Base-by-base conservation (phyloP, 306 rosid genomes). In the Prunus mongolica region DNA sequence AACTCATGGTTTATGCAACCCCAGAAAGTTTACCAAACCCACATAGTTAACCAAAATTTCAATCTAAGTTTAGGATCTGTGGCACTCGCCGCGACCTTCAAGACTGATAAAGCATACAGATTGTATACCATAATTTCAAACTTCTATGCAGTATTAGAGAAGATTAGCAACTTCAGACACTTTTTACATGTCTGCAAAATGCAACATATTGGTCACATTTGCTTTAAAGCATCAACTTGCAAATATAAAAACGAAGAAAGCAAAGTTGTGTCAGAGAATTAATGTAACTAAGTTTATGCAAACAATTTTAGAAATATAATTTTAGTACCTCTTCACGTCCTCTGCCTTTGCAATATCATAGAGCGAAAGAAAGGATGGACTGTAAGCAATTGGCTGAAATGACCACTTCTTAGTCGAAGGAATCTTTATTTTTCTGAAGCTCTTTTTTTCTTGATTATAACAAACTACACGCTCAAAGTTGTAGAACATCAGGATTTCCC, bases 351-450 rank as follows among this genome's bases (percentile, higher is more conserved):
- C 60, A 50, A 75, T 19, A 52, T 65, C 1, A 2, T 30, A 22
- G 15, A 75, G 65, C 5, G 79, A 75, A 30, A 75, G 6, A 64
- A 65, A 32, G 13, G 47, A 28, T 20, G 79, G 72, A 51, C 52
- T 5, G 9, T 32, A 56, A 65, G 7, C 54, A 51, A 65, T 55
- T 34, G 79, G 6, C 3, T 54, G 3, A 51, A 75, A 64, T n/a
- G 47, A 32, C 67, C 1, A 18, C 4, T 18, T 19, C 1, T 18
- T 19, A n/a, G 64, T 34, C 3, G 11, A 4, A 6, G 52, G 65
- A 32, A 50, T 22, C 65, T 14, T 32, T 12, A 69, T 22, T n/a
- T 25, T 15, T 18, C 72, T 55, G 19, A 64, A 28, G 14, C 50
- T 62, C 41, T 28, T 34, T 34, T 34, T 2, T 41, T 13, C 56